Evolutionary conservation across 2,329 filamentous ascomycete genomes (phyloP).

Genomic region (Penicillium glabrum): DNA sequence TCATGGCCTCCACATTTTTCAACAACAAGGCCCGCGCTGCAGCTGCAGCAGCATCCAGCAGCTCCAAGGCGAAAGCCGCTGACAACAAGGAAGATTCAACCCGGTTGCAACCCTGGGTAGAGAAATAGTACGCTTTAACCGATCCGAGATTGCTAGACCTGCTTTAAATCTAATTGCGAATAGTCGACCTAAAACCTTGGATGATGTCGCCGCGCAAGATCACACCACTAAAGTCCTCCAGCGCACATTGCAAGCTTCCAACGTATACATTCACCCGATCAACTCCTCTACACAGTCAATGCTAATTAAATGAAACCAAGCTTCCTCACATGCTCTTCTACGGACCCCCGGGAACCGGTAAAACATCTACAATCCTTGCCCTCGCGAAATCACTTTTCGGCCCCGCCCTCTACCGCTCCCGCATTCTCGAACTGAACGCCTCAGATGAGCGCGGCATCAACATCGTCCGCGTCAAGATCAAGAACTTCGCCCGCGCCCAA

Average conservation of each 20-base stretch:
- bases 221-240: slow-evolving; percentile 93
- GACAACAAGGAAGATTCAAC: slow-evolving; percentile 61
- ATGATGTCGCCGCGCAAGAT: slow-evolving; percentile 95
- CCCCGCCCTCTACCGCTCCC: slow-evolving; percentile 84
- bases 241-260: slow-evolving; percentile 89
- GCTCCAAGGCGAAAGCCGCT: slow-evolving; percentile 65
- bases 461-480: slow-evolving; percentile 97
- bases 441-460: slow-evolving; percentile 97
- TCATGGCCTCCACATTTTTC: slow-evolving; percentile 81
- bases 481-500: slow-evolving; percentile 95
- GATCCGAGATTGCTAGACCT: neutral
- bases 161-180: slow-evolving; percentile 1
- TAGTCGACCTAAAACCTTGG: slow-evolving; percentile 89
- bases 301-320: slow-evolving; percentile 38
- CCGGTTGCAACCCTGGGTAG: slow-evolving; percentile 88
- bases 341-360: slow-evolving; percentile 93
- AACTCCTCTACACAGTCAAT: neutral
- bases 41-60: slow-evolving; percentile 71
- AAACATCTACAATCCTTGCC: slow-evolving; percentile 96
- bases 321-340: slow-evolving; percentile 99
- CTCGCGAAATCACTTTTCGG: slow-evolving; percentile 97
- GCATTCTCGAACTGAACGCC: slow-evolving; percentile 98
- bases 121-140: slow-evolving; percentile 76
- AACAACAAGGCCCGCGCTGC: slow-evolving; percentile 82
- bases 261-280: slow-evolving; percentile 53